phyloP scores from a whole-genome alignment of 148 eudicot genomes.

The Rhododendron simsii region DNA sequence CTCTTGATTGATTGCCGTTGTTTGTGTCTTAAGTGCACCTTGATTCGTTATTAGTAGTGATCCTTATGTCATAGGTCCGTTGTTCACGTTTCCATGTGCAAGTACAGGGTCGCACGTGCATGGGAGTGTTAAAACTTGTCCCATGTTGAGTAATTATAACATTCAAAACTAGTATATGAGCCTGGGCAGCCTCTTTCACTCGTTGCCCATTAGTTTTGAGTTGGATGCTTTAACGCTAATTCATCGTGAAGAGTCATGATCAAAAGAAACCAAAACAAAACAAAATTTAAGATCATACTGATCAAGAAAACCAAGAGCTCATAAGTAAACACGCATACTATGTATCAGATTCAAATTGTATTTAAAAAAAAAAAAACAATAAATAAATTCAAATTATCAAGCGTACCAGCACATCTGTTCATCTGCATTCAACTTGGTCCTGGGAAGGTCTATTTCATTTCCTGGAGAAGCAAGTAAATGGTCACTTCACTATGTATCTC shows the following conservation, averaged over 20 bases:
- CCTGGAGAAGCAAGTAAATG: conserved; percentile 39
- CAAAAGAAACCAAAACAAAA: not conserved
- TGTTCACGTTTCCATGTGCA: not conserved
- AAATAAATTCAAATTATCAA: conserved; percentile 14
- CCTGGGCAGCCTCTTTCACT: not conserved
- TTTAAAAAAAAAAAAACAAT: not conserved
- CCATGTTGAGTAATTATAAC: not conserved
- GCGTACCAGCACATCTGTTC: conserved; percentile 98
- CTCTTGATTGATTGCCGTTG: not conserved
- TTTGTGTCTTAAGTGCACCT: not conserved
- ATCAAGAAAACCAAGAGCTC: not conserved
- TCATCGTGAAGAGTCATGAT: not conserved
- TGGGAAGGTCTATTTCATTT: conserved; percentile 67
- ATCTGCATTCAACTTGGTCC: conserved; percentile 87
- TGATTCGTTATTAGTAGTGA: not conserved
- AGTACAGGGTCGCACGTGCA: not conserved
- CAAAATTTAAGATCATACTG: not conserved
- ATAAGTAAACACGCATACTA: not conserved
- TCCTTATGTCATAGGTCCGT: not conserved
- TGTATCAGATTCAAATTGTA: not conserved
- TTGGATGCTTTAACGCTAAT: not conserved
- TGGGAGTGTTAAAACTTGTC: not conserved
- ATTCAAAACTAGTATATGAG: too few species aligned
- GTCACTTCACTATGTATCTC: conserved; percentile 10
- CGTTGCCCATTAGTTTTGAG: not conserved